Evolutionary conservation across 192 early-diverging fungal species (phyloP), one percentile per base, ranked within the genome.

Genomic region (Chytriomyces sp.): DNA sequence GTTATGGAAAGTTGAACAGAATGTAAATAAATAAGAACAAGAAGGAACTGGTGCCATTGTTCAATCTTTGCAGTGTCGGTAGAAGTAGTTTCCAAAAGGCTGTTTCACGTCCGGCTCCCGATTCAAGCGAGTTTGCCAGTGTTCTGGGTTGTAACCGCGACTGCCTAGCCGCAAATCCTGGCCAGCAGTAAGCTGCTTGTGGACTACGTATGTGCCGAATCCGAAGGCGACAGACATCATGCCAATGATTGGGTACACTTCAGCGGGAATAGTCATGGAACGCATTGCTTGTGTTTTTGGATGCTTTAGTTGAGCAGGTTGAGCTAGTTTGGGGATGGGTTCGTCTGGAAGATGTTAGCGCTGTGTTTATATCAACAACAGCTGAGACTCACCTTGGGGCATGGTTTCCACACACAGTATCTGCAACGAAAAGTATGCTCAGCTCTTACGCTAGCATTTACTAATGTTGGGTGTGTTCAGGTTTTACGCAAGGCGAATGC

Each of bases 231-330:
- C 20, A 46, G 67, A 26, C 16, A 68, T 68, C 67, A 68, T 68
- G 18, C 67, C 67, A 13, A 68, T 26, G 43, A 68, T 45, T 16
- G 67, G 67, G 67, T 68, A 68, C 1, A 68, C 67, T 68, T 68
- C 67, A 47, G 24, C 11, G 35, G 67, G 67, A 10, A 68, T 49
- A 5, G 28, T 35, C 28, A 13, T 46, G 43, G 47, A 35, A 35
- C 28, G 28, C 28, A 35, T 35, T 35, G 28, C 28, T 35, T 35
- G 28, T 35, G 28, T 68, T 11, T 45, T 16, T 68, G 5, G 67
- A 9, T 5, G 35, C 11, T 68, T 68, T 68, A 13, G 11, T 47
- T 68, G 0, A 35, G 28, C 28, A 35, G 28, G 0, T 35, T 2
- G 0, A 35, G 28, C 2, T n/a, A n/a, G n/a, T 35, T 35, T 35